Conservation (phyloP, 768 basidiomycete species). For the Naganishia friedmannii region DNA sequence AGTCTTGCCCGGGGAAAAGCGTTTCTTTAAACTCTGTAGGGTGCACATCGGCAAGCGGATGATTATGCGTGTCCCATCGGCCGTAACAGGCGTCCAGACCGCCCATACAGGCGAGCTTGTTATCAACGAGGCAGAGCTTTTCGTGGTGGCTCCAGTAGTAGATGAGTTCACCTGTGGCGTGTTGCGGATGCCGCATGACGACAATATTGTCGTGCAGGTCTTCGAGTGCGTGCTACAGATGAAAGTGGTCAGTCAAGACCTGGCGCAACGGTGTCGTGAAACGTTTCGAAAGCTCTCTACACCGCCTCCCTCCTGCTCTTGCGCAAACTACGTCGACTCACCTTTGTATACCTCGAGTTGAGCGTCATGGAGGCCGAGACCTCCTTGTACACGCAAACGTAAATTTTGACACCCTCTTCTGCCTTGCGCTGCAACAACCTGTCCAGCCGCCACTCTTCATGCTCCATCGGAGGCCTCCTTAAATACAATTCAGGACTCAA, state of each 20-base stretch:
- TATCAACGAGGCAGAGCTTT: slow-evolving; percentile 50
- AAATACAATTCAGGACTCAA: slow-evolving; percentile 91
- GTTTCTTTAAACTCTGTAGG: slow-evolving; percentile 76
- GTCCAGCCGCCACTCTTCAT: slow-evolving; percentile 87
- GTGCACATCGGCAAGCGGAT: slow-evolving; percentile 84
- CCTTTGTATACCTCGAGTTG: slow-evolving; percentile 65
- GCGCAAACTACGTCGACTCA: not conserved
- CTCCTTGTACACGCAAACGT: slow-evolving; percentile 80
- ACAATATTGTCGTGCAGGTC: slow-evolving; percentile 80
- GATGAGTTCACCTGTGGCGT: slow-evolving; percentile 27
- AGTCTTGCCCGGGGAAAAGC: slow-evolving; percentile 89
- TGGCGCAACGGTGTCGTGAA: no score
- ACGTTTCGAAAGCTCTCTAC: no score
- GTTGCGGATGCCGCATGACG: slow-evolving; percentile 57
- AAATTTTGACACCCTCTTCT: slow-evolving; percentile 82
- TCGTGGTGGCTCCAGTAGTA: slow-evolving; percentile 42
- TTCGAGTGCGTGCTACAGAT: slow-evolving; percentile 67
- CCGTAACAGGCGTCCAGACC: slow-evolving; percentile 96
- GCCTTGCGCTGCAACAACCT: slow-evolving; percentile 81
- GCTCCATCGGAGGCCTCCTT: slow-evolving; percentile 79
- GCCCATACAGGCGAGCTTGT: slow-evolving; percentile 61
- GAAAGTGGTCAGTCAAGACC: slow-evolving; percentile 10
- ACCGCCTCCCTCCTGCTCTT: no score
- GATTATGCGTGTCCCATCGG: slow-evolving; percentile 85
- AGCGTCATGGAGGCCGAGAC: slow-evolving; percentile 89